Base-by-base conservation (phyloP, 768 basidiomycete species). In the Leccinum incarnatum region DNA sequence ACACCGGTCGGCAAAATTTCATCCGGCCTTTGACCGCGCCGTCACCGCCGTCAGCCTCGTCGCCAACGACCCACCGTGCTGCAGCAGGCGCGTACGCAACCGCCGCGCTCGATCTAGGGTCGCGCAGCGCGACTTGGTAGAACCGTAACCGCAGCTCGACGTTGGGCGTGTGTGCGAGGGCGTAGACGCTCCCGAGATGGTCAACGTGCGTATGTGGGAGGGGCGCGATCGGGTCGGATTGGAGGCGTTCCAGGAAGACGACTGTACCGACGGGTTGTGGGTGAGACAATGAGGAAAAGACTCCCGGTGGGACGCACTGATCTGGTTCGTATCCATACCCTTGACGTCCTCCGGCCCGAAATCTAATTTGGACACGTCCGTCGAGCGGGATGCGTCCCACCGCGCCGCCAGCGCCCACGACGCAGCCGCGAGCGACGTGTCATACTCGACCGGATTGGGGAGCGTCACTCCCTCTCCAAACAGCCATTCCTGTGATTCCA, bases 211-310 rank as follows among this genome's bases (percentile, higher is more conserved):
- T 54, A 1, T 77, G 69, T 0, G 93, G 90, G 17, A 94, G 79
- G 0, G 88, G 70, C 0, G 74, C 40, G 65, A 81, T 83, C n/a
- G 2, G 4, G 0, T 50, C 49, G 2, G 83, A 74, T 61, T 88
- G 83, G 5, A 96, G 79, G 46, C 83, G 84, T 71, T 95, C 89
- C 47, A 96, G 82, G 79, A 96, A 95, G 54, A 87, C 91, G 59
- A 91, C 90, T 91, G 67, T 27, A 14, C 23, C 12, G 3, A 2
- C 2, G 12, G 30, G 30, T 11, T 14, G n/a, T 21, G 23, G 12
- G 21, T 12, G 21, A 23, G 2, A 5, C 23, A n/a, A 15, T 17
- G 27, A 6, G 9, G 23, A 17, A 8, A 10, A 1, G 23, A 23
- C 3, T 30, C 30, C 29, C 29, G 9, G 29, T 30, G 37, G 30